A percentile compares a stretch with the other conserved stretches of the same genome.
phyloP scores from a whole-genome alignment of 2,329 filamentous ascomycete species.

The Aspergillus udagawae region DNA sequence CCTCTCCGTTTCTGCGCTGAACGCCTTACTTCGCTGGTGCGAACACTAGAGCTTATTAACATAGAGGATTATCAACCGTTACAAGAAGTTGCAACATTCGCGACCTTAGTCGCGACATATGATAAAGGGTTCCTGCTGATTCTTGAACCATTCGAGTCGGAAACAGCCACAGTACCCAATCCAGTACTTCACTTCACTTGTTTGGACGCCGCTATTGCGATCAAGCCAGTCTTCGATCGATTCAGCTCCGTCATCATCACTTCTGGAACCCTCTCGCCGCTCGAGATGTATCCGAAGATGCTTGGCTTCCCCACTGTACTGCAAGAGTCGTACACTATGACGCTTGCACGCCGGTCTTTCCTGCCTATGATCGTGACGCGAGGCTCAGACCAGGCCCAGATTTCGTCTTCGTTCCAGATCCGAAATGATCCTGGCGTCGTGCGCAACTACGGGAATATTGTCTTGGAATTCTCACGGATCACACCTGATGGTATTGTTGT shows the following conservation, averaged over 20 bases:
- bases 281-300: slow-evolving; percentile 99
- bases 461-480: slow-evolving; percentile 93
- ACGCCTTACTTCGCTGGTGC: slow-evolving; percentile 85
- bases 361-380: slow-evolving; percentile 96
- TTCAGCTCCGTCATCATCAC: slow-evolving; percentile 99
- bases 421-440: slow-evolving; percentile 96
- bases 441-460: slow-evolving; percentile 86
- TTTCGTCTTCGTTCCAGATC: slow-evolving; percentile 92
- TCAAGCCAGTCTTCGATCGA: slow-evolving; percentile 93
- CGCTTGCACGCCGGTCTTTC: slow-evolving; percentile 88
- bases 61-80: slow-evolving; percentile 97
- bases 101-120: slow-evolving; percentile 91
- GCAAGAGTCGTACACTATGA: slow-evolving; percentile 97
- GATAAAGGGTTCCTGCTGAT: slow-evolving; percentile 95
- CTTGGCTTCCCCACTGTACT: slow-evolving; percentile 87
- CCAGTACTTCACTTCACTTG: slow-evolving; percentile 97
- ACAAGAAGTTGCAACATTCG: slow-evolving; percentile 96
- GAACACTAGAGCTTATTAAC: slow-evolving; percentile 91
- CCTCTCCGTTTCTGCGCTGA: slow-evolving; percentile 91
- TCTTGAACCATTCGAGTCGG: slow-evolving; percentile 94
- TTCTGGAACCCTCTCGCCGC: slow-evolving; percentile 89
- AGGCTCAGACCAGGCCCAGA: slow-evolving; percentile 86
- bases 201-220: slow-evolving; percentile 93
- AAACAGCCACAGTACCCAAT: slow-evolving; percentile 91
- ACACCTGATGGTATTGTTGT: slow-evolving; percentile 98